A percentile compares a stretch with the other conserved stretches of the same genome.
Evolutionary conservation across 352 stramenopile genomes (phyloP).

Genomic region (Ophiocytium majus): DNA sequence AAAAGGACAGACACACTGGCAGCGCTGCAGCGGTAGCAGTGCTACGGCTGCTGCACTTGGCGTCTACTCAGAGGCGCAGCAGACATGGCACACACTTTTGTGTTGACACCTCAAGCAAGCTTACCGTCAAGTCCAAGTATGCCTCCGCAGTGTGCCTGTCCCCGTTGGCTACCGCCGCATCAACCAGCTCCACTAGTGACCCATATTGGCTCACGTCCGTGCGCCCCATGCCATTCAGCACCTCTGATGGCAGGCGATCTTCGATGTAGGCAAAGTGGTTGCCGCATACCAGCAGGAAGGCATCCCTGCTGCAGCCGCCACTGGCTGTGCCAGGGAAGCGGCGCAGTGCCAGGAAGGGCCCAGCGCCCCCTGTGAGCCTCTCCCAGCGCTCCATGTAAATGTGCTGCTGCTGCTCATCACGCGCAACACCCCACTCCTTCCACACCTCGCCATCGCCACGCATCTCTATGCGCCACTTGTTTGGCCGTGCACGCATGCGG

Average conservation of each 20-base stretch:
- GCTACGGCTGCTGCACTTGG: background rate
- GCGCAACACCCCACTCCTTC: conserved; percentile 50
- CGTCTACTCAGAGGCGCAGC: background rate
- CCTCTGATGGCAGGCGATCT: conserved; percentile 17
- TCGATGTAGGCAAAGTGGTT: conserved; percentile 49
- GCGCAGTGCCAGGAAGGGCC: conserved; percentile 29
- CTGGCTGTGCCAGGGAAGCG: background rate
- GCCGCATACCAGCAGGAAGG: conserved; percentile 46
- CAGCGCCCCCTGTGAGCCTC: conserved; percentile 28
- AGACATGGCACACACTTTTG: conserved; percentile 14
- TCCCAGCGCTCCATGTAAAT: conserved; percentile 54
- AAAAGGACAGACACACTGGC: background rate
- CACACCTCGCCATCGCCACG: conserved; percentile 29
- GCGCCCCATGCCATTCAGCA: background rate
- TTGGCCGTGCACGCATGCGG: conserved; percentile 29
- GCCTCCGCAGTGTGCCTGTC: conserved; percentile 16
- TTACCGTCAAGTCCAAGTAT: conserved; percentile 16
- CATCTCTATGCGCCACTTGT: conserved; percentile 54
- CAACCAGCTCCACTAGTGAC: conserved; percentile 39
- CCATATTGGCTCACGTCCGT: background rate
- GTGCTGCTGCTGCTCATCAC: conserved; percentile 43
- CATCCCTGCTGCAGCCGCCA: conserved; percentile 18
- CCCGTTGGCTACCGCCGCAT: conserved; percentile 34
- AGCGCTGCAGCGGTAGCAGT: background rate
- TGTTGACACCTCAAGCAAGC: conserved; percentile 21